Percentiles rank a stretch among this genome's conserved stretches.
These are phyloP conservation scores for Cryphonectria japonica DNA, from an alignment of 2,329 filamentous ascomycete species.

Conservation along the genomic window DNA sequence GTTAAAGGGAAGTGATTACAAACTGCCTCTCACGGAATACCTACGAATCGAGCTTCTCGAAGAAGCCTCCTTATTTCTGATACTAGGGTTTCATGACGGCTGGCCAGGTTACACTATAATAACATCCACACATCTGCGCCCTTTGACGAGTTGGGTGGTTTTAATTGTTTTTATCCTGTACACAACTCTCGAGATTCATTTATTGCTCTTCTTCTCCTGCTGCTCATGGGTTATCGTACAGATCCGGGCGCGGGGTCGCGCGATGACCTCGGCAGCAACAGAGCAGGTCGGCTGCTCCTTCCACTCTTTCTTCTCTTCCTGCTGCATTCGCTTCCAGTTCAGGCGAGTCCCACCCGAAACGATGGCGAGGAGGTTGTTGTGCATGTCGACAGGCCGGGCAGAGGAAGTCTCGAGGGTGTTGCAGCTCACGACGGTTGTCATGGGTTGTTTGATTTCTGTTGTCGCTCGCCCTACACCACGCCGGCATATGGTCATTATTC, in stretches of 20 bases:
- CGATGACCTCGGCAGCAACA: not conserved
- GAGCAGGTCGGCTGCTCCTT: not conserved
- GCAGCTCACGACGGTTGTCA: not conserved
- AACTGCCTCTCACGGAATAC: not conserved
- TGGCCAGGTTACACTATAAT: too few relatives aligned
- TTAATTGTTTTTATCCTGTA: too few relatives aligned
- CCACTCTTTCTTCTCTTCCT: not conserved
- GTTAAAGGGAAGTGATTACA: not conserved
- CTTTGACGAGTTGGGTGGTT: too few relatives aligned
- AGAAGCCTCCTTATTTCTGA: too few relatives aligned
- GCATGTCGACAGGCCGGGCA: not conserved
- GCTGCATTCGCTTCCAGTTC: not conserved
- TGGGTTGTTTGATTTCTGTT: conserved; percentile 12
- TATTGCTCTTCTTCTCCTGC: not conserved
- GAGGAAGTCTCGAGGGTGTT: not conserved
- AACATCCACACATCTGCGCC: too few relatives aligned
- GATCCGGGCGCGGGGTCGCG: not conserved
- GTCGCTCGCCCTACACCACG: not conserved
- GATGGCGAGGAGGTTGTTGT: not conserved
- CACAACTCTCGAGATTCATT: too few relatives aligned
- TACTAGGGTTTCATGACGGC: too few relatives aligned
- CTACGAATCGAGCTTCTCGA: not conserved
- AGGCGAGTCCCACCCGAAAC: conserved; percentile 5
- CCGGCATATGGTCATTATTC: too few relatives aligned
- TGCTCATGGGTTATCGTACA: not conserved